Base-by-base conservation (phyloP, 768 basidiomycete species). In the Dictyophora rubrovolvata region DNA sequence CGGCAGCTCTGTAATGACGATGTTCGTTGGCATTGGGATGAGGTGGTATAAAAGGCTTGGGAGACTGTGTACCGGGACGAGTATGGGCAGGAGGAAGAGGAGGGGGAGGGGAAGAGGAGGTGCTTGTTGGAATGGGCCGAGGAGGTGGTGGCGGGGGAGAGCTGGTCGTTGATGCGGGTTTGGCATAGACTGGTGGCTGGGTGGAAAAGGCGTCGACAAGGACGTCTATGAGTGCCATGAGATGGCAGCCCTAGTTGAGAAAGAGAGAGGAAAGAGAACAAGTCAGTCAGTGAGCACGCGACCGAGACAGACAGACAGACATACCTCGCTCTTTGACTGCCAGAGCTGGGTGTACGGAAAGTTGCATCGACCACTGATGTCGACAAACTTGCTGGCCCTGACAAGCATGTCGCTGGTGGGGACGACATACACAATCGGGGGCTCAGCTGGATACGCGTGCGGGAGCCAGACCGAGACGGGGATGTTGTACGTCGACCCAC, bases 381-480 rank as follows among this genome's bases (percentile, higher is more conserved):
- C 93, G 65, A 97, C 78, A 67, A 80, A 76, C 49, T 76, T 79
- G 20, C 85, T 81, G 11, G 89, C 78, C 64, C 85, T 84, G 65
- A 99, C 83, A 60, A 93, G 84, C 86, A 99, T 92, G 66, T 89
- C 85, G 55, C 75, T 80, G 1, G 92, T 96, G 35, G 96, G 95
- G 12, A 92, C 87, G 64, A 99, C 93, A 73, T 92, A 97, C 20
- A 78, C 78, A 66, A 98, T 80, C 20, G 96, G 96, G 0, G 93
- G 85, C 12, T 76, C 75, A 48, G 79, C 76, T 3, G 95, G 95
- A 67, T 93, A 97, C 47, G 90, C 89, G 54, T 79, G 78, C 2
- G 92, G 79, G 47, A 98, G 64, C 93, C 94, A 98, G 61, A 95
- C 64, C 12, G 88, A 83, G 65, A 99, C 72, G 3, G 96, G 96